These are phyloP conservation scores for Phytophthora cryptogea DNA, from an alignment of 352 stramenopile genomes.

Conservation along the genomic window DNA sequence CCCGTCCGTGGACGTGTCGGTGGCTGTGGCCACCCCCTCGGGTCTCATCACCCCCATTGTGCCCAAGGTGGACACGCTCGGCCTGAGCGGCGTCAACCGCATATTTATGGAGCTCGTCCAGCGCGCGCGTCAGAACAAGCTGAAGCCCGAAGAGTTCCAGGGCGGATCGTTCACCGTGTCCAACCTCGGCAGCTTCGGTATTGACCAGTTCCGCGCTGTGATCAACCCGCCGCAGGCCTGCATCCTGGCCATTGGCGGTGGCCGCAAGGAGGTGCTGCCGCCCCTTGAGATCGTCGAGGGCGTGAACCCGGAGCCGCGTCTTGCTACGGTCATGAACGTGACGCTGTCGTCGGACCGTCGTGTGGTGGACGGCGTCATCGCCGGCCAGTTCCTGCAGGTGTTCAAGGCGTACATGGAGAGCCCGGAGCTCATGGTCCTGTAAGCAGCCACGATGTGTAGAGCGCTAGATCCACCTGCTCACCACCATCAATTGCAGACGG, in stretches of 20 bases:
- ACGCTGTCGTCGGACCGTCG: conserved; percentile 96
- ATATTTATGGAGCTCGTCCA: conserved; percentile 98
- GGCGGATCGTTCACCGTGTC: conserved; percentile 99
- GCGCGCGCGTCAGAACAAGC: conserved; percentile 94
- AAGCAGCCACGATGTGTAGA: conserved; percentile 29
- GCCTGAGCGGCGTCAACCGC: conserved; percentile 93
- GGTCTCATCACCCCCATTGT: conserved; percentile 99
- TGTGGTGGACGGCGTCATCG: conserved; percentile 97
- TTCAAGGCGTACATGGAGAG: conserved; percentile 98
- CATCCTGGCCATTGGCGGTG: conserved; percentile 98
- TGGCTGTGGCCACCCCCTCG: conserved; percentile 97
- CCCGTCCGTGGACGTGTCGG: conserved; percentile 95
- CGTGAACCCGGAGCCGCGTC: conserved; percentile 79
- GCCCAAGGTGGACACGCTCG: conserved; percentile 91
- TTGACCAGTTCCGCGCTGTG: conserved; percentile 98
- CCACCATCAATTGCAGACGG: conserved; percentile 31
- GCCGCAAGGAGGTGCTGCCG: conserved; percentile 86
- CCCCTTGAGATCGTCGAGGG: conserved; percentile 46
- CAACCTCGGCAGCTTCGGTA: conserved; percentile 98
- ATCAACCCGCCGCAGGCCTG: conserved; percentile 99
- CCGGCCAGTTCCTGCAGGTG: conserved; percentile 94
- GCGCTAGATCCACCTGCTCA: conserved; percentile 30
- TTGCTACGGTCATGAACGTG: conserved; percentile 95
- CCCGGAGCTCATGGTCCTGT: conserved; percentile 90
- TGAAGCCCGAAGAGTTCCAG: conserved; percentile 99